Percentiles rank a stretch among this genome's conserved stretches.
These are phyloP conservation scores for Apiospora hydei DNA, from an alignment of 2,329 filamentous ascomycete genomes.

Conservation along the genomic window DNA sequence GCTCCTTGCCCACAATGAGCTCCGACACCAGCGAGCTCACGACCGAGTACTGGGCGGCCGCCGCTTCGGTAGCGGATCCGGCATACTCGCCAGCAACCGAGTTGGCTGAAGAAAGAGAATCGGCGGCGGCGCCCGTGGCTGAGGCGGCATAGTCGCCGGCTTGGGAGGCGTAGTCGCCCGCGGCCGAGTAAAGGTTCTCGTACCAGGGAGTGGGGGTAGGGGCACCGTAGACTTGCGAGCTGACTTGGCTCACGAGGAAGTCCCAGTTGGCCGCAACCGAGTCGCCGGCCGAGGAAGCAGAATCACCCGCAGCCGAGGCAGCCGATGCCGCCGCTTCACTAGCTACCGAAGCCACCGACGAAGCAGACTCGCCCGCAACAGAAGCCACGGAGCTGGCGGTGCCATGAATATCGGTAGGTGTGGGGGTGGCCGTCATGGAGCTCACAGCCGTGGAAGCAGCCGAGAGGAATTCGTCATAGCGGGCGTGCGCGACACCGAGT, in stretches of 20 bases:
- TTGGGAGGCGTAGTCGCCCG: slow-evolving; percentile 22
- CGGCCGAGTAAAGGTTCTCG: slow-evolving; percentile 53
- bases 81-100: slow-evolving; percentile 49
- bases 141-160: slow-evolving; percentile 65
- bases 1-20: slow-evolving; percentile 78
- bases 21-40: slow-evolving; percentile 79
- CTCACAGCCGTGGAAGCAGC: slow-evolving; percentile 76
- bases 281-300: slow-evolving; percentile 47
- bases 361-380: slow-evolving; percentile 55
- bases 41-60: slow-evolving; percentile 70
- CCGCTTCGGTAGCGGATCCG: slow-evolving; percentile 37
- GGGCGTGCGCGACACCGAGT: slow-evolving; percentile 78
- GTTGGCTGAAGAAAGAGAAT: slow-evolving; percentile 32
- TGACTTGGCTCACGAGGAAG: slow-evolving; percentile 67
- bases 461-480: slow-evolving; percentile 77
- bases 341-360: slow-evolving; percentile 51
- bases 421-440: slow-evolving; percentile 64
- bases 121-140: slow-evolving; percentile 56
- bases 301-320: slow-evolving; percentile 55
- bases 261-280: slow-evolving; percentile 65
- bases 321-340: slow-evolving; percentile 58
- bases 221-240: slow-evolving; percentile 73
- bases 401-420: slow-evolving; percentile 60
- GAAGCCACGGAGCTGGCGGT: slow-evolving; percentile 55
- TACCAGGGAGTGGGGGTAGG: slow-evolving; percentile 67